These are phyloP conservation scores for Rhizopus arrhizus DNA, from an alignment of 371 early-diverging fungal species.

Conservation along the genomic window DNA sequence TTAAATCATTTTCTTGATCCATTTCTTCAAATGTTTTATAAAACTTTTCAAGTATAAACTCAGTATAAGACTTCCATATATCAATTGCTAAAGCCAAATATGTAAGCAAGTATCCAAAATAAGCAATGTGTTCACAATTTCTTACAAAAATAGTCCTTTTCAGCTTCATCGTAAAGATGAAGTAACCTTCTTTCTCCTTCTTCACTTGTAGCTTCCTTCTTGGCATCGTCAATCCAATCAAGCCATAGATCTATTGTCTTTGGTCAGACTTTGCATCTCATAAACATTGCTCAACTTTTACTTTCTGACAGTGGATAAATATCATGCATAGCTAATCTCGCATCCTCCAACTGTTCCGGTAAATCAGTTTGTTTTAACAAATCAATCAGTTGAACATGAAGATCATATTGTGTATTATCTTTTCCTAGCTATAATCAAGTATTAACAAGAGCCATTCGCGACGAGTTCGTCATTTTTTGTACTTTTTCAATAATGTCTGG, in stretches of 20 bases:
- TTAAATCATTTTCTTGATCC: conserved; percentile 21
- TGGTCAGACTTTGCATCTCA: neutral
- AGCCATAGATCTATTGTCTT: conserved; percentile 58
- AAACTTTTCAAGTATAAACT: conserved; percentile 43
- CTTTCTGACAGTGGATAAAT: conserved; percentile 65
- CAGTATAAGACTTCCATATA: conserved; percentile 61
- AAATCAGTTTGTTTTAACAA: conserved; percentile 29
- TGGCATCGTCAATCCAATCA: conserved; percentile 68
- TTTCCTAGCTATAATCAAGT: conserved; percentile 23
- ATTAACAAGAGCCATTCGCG: neutral
- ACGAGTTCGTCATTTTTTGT: neutral
- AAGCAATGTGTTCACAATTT: neutral
- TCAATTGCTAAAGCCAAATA: conserved; percentile 43
- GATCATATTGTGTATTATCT: conserved; percentile 41
- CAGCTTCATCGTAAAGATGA: conserved; percentile 48
- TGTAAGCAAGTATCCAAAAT: neutral
- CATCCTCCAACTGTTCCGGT: conserved; percentile 50
- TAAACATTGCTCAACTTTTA: conserved; percentile 16
- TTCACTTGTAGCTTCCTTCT: conserved; percentile 30
- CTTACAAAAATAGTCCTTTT: conserved; percentile 66
- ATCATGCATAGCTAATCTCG: conserved; percentile 58
- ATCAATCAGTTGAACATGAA: conserved; percentile 36
- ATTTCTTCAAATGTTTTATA: conserved; percentile 21
- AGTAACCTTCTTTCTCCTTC: conserved; percentile 47
- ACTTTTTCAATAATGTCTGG: conserved; percentile 36